Conservation (phyloP, 176 grass and related monocot species). For the Ampelocalamus luodianensis region DNA sequence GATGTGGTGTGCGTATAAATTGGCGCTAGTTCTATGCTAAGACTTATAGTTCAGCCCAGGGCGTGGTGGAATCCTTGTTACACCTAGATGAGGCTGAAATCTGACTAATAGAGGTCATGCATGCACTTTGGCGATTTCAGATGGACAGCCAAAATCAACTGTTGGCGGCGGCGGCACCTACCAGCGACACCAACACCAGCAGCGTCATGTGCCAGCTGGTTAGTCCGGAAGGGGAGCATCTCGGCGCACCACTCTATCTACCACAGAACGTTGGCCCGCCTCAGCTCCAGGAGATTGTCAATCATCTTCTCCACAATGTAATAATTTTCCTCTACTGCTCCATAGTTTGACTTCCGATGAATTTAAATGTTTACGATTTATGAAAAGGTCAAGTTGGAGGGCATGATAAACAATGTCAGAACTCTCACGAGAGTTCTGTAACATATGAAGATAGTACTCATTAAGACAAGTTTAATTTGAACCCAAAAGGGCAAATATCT, state of each 20-base stretch:
- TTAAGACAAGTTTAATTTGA: background rate
- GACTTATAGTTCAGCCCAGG: too few species aligned
- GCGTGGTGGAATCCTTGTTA: too few species aligned
- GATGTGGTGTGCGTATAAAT: too few species aligned
- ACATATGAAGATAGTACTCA: background rate
- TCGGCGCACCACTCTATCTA: conserved; percentile 75
- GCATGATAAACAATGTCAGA: background rate
- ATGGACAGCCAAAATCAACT: conserved; percentile 40
- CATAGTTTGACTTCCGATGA: background rate
- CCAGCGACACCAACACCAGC: conserved; percentile 19
- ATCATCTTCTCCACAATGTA: conserved; percentile 88
- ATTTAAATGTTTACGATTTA: background rate
- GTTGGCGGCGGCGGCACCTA: background rate
- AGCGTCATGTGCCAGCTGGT: conserved; percentile 82
- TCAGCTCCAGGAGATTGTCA: conserved; percentile 95
- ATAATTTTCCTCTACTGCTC: background rate
- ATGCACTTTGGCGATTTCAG: background rate
- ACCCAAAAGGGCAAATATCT: background rate
- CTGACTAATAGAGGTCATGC: too few species aligned
- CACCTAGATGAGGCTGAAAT: too few species aligned
- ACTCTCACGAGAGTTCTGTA: background rate
- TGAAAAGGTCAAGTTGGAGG: background rate
- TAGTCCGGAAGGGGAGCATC: conserved; percentile 74
- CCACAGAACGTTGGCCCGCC: conserved; percentile 79
- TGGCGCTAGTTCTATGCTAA: too few species aligned